A percentile compares a stretch with the other conserved stretches of the same genome.
Evolutionary conservation across 805 yeast genomes (phyloP).

Genomic region (Yarrowia osloensis): DNA sequence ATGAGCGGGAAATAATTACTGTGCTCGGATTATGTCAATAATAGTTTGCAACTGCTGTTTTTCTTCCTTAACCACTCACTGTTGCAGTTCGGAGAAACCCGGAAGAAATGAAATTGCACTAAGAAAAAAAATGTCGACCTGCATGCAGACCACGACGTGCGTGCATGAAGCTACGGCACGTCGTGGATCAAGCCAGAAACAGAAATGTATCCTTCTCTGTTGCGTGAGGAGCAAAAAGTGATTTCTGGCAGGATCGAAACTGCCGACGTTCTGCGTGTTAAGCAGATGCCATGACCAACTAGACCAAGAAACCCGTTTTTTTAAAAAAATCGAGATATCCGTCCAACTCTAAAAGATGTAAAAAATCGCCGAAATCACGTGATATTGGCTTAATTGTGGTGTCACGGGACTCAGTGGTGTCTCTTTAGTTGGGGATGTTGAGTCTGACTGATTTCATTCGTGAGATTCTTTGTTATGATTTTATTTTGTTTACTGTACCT

Average conservation of each 20-base stretch:
- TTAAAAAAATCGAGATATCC: not conserved
- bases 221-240: not conserved
- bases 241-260: conserved; percentile 87
- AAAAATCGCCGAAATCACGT: not conserved
- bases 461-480: no score
- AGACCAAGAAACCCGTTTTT: conserved; percentile 61
- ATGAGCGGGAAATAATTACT: no score
- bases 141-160: not conserved
- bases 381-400: not conserved
- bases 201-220: not conserved
- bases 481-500: no score
- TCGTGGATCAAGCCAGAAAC: not conserved
- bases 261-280: conserved; percentile 99
- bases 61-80: no score
- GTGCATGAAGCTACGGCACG: not conserved
- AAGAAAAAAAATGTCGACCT: not conserved
- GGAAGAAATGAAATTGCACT: conserved; percentile 3
- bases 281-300: conserved; percentile 99
- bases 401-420: not conserved
- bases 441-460: no score
- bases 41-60: no score
- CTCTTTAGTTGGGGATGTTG: not conserved
- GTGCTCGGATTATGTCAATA: no score
- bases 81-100: conserved; percentile 48
- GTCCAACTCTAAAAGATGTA: not conserved